A percentile compares a stretch with the other conserved stretches of the same genome.
phyloP scores from a whole-genome alignment of 192 early-diverging fungal genomes.

The Backusella parvicylindrica region DNA sequence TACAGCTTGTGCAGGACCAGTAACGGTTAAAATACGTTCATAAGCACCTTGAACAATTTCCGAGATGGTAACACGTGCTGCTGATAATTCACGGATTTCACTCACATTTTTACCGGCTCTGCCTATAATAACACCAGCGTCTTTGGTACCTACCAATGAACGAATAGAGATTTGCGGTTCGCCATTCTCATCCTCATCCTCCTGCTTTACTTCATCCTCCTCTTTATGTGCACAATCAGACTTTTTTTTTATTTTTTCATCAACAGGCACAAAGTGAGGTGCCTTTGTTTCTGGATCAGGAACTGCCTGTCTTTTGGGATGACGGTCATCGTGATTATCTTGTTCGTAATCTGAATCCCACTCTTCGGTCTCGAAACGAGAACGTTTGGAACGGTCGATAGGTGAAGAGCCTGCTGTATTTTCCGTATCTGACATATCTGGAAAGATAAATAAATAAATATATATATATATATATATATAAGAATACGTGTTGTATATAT shows the following conservation, averaged over 20 bases:
- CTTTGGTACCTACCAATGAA: conserved; percentile 63
- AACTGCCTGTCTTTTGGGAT: conserved; percentile 30
- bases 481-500: too few species aligned
- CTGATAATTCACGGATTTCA: conserved; percentile 80
- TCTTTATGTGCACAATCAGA: background rate
- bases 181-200: conserved; percentile 15
- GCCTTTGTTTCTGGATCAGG: conserved; percentile 35
- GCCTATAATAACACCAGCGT: conserved; percentile 87
- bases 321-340: conserved; percentile 16
- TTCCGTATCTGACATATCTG: conserved; percentile 21
- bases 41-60: conserved; percentile 78
- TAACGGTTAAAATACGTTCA: conserved; percentile 71
- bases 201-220: background rate
- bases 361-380: conserved; percentile 31
- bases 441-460: too few species aligned
- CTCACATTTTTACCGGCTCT: conserved; percentile 89
- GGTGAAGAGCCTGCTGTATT: conserved; percentile 17
- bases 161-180: conserved; percentile 38
- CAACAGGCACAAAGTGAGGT: conserved; percentile 18
- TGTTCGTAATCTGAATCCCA: conserved; percentile 20
- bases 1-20: conserved; percentile 64
- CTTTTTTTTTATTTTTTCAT: background rate
- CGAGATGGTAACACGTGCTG: conserved; percentile 87
- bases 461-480: too few species aligned
- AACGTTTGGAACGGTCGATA: conserved; percentile 31